These are phyloP conservation scores for Nematocida sp. DNA, from an alignment of 371 early-diverging fungal species.

Conservation along the genomic window DNA sequence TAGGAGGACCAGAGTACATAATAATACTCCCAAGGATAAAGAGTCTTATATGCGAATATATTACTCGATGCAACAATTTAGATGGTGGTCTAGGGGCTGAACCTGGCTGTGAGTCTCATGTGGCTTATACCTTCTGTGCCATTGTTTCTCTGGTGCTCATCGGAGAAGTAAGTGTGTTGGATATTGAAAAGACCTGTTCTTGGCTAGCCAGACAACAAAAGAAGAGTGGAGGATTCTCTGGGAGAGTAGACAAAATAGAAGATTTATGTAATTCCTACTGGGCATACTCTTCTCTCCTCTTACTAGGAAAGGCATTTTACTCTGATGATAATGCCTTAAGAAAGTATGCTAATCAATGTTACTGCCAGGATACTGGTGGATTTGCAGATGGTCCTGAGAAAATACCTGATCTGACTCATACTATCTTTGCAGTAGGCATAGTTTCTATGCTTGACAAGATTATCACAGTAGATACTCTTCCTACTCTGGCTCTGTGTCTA, in stretches of 20 bases:
- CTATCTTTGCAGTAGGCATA: constrained; percentile 81
- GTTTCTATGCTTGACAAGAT: constrained; percentile 46
- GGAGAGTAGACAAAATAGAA: constrained; percentile 86
- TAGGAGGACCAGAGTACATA: constrained; percentile 7
- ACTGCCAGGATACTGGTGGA: constrained; percentile 77
- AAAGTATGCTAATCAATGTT: constrained; percentile 74
- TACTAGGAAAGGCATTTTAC: constrained; percentile 74
- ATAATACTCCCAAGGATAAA: constrained; percentile 43
- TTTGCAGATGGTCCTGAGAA: constrained; percentile 86
- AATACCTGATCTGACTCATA: constrained; percentile 87
- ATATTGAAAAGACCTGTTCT: constrained; percentile 70
- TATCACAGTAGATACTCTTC: constrained; percentile 28
- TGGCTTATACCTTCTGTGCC: constrained; percentile 76
- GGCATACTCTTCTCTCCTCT: constrained; percentile 80
- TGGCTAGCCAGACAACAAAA: constrained; percentile 88
- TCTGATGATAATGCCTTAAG: constrained; percentile 72
- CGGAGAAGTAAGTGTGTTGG: constrained; percentile 70
- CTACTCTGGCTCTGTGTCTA: constrained; percentile 52
- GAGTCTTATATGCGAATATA: constrained; percentile 70
- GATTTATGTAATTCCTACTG: constrained; percentile 99
- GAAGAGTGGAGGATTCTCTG: constrained; percentile 83
- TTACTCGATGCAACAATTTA: constrained; percentile 75
- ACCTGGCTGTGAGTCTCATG: constrained; percentile 86
- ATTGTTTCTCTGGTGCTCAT: constrained; percentile 76
- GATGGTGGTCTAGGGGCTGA: constrained; percentile 90